Evolutionary conservation across 257 asterid genomes (phyloP), one percentile per base, ranked within the genome.

Genomic region (Plantago major): DNA sequence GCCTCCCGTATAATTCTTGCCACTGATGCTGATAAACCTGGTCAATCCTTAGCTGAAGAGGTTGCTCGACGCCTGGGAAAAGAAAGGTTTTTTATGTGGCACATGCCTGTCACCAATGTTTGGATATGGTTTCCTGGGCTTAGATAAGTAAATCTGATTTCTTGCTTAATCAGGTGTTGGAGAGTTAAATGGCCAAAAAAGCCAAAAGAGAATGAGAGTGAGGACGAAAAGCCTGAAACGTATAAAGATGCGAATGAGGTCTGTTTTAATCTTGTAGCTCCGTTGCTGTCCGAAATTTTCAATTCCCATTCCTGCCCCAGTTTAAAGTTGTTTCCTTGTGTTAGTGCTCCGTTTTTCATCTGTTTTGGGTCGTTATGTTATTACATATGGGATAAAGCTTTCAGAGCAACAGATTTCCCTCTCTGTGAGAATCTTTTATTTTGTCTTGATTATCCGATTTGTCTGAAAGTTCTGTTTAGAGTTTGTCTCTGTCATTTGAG

Each of bases 161-260:
- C 58, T 63, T 72, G 73, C 15, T 75, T 62, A 54, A 67, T 62
- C 82, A 92, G 99, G 90, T 92, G 99, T 78, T 92, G 97, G 99
- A 81, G 97, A 66, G 84, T 92, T 56, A 83, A 72, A 78, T 92
- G 99, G 97, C 99, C 99, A 4, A 85, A 83, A 65, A 92, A n/a
- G n/a, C n/a, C n/a, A n/a, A n/a, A n/a, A n/a, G n/a, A 83, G 81
- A 81, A 75, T 58, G 82, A 80, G 81, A 81, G 74, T 58, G 82
- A 80, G 26, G 51, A n/a, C n/a, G n/a, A n/a, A n/a, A n/a, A n/a
- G n/a, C 5, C 48, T 40, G 85, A 84, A 65, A 58, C 47, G 65
- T 87, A 75, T 68, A 92, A 92, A 83, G 99, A 92, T 81, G 97
- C 99, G 71, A 92, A 92, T 75, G 99, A 92, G 96, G 99, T 91